phyloP scores from a whole-genome alignment of 352 stramenopile species.

The Phytophthora cactorum region DNA sequence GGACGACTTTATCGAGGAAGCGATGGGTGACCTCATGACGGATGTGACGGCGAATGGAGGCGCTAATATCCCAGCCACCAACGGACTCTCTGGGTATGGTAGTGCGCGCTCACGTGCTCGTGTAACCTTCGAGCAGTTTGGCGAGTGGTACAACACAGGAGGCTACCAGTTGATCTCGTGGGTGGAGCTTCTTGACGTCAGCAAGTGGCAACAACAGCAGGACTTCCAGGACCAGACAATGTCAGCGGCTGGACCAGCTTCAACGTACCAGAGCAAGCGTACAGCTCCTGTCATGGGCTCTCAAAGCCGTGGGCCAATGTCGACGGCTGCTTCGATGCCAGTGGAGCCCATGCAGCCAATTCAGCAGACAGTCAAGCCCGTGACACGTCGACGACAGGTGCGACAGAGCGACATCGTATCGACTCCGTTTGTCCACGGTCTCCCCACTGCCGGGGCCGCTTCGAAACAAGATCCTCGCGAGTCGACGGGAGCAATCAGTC shows the following conservation, averaged over 20 bases:
- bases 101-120: constrained; percentile 67
- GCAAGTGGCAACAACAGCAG: constrained; percentile 86
- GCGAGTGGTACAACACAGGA: constrained; percentile 89
- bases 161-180: constrained; percentile 86
- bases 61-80: constrained; percentile 30
- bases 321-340: constrained; percentile 35
- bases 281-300: constrained; percentile 52
- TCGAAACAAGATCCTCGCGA: constrained; percentile 37
- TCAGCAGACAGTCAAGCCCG: constrained; percentile 56
- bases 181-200: constrained; percentile 85
- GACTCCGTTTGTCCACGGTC: constrained; percentile 55
- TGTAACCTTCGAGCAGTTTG: constrained; percentile 92
- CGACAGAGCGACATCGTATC: constrained; percentile 87
- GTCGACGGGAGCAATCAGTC: constrained; percentile 50
- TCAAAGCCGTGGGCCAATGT: constrained; percentile 54
- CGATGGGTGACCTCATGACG: constrained; percentile 86
- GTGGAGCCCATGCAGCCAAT: constrained; percentile 70
- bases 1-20: constrained; percentile 88
- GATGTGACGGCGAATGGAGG: constrained; percentile 68
- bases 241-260: constrained; percentile 30
- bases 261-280: constrained; percentile 37
- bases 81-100: constrained; percentile 62
- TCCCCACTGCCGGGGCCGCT: constrained; percentile 20
- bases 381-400: constrained; percentile 71
- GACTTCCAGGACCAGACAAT: constrained; percentile 64